Evolutionary conservation across 2,329 filamentous ascomycete genomes (phyloP).

Genomic region (Cordyceps pruinosa): DNA sequence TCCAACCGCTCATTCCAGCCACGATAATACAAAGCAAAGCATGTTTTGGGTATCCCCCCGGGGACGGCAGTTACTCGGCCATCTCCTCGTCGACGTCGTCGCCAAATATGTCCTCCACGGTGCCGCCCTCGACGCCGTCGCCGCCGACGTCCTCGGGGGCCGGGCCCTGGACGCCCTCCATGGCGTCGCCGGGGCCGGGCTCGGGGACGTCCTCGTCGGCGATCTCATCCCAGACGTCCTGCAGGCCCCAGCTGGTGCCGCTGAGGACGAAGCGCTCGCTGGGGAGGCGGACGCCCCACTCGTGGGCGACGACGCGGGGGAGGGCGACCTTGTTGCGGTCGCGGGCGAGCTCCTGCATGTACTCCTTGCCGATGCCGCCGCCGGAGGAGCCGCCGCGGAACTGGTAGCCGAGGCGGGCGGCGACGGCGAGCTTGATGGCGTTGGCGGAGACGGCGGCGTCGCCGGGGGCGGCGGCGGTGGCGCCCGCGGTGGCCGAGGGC

Average conservation of each 20-base stretch:
- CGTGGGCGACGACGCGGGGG: constrained; percentile 54
- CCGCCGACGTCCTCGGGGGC: constrained; percentile 37
- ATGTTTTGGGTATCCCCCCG: not conserved
- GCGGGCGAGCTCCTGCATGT: constrained; percentile 65
- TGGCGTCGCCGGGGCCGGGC: constrained; percentile 36
- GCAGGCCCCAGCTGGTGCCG: constrained; percentile 58
- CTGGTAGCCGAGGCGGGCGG: constrained; percentile 59
- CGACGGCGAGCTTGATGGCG: constrained; percentile 67
- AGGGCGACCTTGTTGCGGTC: constrained; percentile 62
- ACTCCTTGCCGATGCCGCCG: constrained; percentile 62
- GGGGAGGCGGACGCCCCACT: constrained; percentile 61
- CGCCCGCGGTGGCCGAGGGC: constrained; percentile 43
- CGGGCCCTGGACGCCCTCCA: constrained; percentile 40
- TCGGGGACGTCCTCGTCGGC: constrained; percentile 35
- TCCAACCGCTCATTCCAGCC: not conserved
- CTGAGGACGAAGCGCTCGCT: constrained; percentile 63
- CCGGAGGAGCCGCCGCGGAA: constrained; percentile 52
- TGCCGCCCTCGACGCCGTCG: constrained; percentile 43
- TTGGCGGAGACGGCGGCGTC: constrained; percentile 57
- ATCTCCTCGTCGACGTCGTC: constrained; percentile 51
- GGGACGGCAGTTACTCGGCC: constrained; percentile 31
- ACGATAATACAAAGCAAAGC: not conserved
- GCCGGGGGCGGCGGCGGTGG: constrained; percentile 38
- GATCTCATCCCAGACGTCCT: constrained; percentile 50
- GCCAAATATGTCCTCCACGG: constrained; percentile 49